Evolutionary conservation across 768 basidiomycete genomes (phyloP), one percentile per base, ranked within the genome.

Genomic region (Daedaleopsis nitida): DNA sequence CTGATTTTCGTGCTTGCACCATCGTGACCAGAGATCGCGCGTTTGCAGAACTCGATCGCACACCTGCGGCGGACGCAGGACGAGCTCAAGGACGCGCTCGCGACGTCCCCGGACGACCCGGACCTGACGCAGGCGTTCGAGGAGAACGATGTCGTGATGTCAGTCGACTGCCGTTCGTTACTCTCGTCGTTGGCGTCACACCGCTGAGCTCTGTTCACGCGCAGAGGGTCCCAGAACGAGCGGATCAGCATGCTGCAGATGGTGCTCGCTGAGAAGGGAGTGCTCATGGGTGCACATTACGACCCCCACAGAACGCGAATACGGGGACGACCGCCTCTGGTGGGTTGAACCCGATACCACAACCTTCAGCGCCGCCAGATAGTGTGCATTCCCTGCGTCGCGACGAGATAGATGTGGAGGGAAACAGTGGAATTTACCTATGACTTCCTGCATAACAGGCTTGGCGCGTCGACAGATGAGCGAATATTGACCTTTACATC

Each of bases 91-190:
- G 80, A 83, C 58, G 77, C 81, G 62, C 67, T 86, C 44, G 63
- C 71, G 19, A 60, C 75, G 7, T 72, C 70, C 44, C 70, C 73
- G 4, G 62, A 34, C 7, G 91, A 92, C 69, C 74, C 76, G 7
- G 90, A 91, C 52, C 70, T 92, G 10, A 69, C 67, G 35, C 78
- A 81, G 49, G 91, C 87, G 11, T 72, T 86, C 9, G 78, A 84
- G 58, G 92, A 94, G 73, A 94, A 94, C 68, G 78, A 86, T 65
- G 73, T 65, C 2, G 88, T 89, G 44, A 90, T 94, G 92, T 87
- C 67, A 58, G 81, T 74, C 38, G 32, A 12, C 13, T 5, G 10
- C 1, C 27, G 10, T 47, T 19, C n/a, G 44, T 3, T 21, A 13
- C 27, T 32, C 39, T 42, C 17, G 39, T 10, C 39, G 39, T 42